Conservation (phyloP, 306 rosid species). For the Ormosia emarginata region DNA sequence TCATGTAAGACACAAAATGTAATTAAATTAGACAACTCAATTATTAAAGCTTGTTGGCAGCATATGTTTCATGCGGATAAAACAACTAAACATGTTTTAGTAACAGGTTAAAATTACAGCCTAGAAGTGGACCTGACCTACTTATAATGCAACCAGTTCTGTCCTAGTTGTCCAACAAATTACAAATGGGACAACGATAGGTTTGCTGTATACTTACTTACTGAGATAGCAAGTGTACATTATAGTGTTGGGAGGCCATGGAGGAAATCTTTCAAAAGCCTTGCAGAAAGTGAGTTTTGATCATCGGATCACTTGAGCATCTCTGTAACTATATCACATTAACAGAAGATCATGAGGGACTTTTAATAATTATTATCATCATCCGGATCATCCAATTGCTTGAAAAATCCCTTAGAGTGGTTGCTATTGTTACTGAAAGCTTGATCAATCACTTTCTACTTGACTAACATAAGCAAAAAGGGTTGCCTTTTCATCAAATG, state of each 20-base stretch:
- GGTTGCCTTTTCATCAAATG: conserved; percentile 31
- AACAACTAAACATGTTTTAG: conserved; percentile 36
- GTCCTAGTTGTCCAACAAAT: conserved; percentile 46
- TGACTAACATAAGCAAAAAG: conserved; percentile 43
- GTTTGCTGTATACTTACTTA: conserved; percentile 28
- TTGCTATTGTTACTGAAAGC: conserved; percentile 26
- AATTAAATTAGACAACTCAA: conserved; percentile 19
- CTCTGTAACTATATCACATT: conserved; percentile 26
- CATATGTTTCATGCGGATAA: conserved; percentile 34
- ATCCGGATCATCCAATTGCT: conserved; percentile 32
- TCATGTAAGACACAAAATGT: conserved; percentile 6
- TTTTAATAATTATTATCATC: not conserved
- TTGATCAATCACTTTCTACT: conserved; percentile 55
- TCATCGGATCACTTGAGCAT: conserved; percentile 11
- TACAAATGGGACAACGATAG: conserved; percentile 39
- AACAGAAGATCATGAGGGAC: conserved; percentile 21
- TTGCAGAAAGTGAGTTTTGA: conserved; percentile 17
- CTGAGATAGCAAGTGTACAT: not conserved
- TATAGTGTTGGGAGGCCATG: not conserved
- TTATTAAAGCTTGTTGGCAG: conserved; percentile 34
- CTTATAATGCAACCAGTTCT: conserved; percentile 45
- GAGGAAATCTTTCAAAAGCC: conserved; percentile 17
- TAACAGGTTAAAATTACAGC: conserved; percentile 54
- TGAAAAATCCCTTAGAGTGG: conserved; percentile 34
- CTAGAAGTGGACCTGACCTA: conserved; percentile 61